Percentiles rank a stretch among this genome's conserved stretches.
These are phyloP conservation scores for Vaccinium myrtillus DNA, from an alignment of 148 eudicot genomes.

Conservation along the genomic window DNA sequence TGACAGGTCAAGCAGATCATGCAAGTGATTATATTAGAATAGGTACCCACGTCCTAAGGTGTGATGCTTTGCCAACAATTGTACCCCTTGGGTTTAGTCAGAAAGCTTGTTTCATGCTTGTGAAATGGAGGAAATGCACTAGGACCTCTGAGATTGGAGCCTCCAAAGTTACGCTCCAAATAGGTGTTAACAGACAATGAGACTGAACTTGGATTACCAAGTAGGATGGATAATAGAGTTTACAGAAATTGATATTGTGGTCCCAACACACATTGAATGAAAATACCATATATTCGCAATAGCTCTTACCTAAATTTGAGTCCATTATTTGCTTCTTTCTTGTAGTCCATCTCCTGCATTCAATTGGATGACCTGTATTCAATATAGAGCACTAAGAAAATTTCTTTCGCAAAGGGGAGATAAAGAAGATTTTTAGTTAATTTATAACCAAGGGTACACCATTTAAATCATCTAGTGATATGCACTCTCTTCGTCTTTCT, in stretches of 20 bases:
- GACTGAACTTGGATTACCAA: neutral
- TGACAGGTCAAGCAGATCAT: slow-evolving; percentile 3
- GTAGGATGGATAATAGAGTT: neutral
- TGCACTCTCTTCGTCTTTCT: slow-evolving; percentile 10
- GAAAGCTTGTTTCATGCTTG: neutral
- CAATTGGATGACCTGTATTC: slow-evolving; percentile 99
- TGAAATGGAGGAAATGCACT: neutral
- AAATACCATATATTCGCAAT: neutral
- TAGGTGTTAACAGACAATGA: neutral
- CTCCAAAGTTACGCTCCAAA: neutral
- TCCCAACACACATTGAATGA: neutral
- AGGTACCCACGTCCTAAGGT: neutral
- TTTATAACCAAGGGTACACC: neutral
- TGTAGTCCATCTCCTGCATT: slow-evolving; percentile 99
- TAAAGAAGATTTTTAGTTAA: neutral
- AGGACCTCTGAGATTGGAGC: neutral
- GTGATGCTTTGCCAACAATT: slow-evolving; percentile 1
- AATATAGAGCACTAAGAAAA: slow-evolving; percentile 86
- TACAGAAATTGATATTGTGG: neutral
- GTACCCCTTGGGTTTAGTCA: neutral
- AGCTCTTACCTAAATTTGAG: slow-evolving; percentile 65
- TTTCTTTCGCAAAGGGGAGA: slow-evolving; percentile 14
- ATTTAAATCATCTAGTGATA: slow-evolving; percentile 4
- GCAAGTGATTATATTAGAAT: neutral
- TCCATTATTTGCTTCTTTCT: slow-evolving; percentile 85